These are phyloP conservation scores for Cryptococcus wingfieldii DNA, from an alignment of 1,284 basidiomycete genomes.

Conservation along the genomic window DNA sequence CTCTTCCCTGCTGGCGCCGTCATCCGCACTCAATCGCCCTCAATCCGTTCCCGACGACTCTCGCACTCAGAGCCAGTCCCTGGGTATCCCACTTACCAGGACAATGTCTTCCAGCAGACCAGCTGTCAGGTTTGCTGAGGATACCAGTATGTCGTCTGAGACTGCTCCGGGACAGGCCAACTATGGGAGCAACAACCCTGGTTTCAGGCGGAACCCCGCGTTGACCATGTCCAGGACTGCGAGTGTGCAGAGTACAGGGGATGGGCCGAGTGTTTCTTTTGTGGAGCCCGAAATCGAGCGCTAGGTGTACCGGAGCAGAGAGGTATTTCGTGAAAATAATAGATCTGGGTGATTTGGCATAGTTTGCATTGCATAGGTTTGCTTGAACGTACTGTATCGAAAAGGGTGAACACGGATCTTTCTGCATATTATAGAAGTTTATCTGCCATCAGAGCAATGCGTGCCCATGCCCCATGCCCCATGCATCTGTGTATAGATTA, in stretches of 20 bases:
- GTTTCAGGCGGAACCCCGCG: conserved; percentile 37
- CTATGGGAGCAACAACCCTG: conserved; percentile 36
- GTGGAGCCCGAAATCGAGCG: conserved; percentile 16
- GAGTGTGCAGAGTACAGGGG: conserved; percentile 26
- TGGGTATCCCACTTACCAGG: conserved; percentile 10
- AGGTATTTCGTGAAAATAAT: too few species aligned
- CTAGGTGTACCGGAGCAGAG: neutral
- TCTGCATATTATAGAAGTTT: too few species aligned
- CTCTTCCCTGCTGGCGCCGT: neutral
- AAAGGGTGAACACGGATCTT: too few species aligned
- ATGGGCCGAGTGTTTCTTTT: conserved; percentile 24
- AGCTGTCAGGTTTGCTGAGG: conserved; percentile 41
- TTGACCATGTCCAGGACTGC: conserved; percentile 41
- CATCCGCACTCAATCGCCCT: neutral
- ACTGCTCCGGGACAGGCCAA: conserved; percentile 37
- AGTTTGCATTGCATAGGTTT: too few species aligned
- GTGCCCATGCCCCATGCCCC: too few species aligned
- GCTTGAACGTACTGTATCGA: too few species aligned
- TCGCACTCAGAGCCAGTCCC: neutral
- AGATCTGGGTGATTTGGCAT: too few species aligned
- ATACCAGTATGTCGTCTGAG: conserved; percentile 30
- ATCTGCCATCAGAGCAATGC: too few species aligned
- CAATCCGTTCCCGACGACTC: conserved; percentile 10
- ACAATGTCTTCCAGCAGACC: conserved; percentile 10
- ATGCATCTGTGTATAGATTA: too few species aligned